Percentiles rank a stretch among this genome's conserved stretches.
Evolutionary conservation across 257 asterid species (phyloP).

Genomic region (Solanum lycopersicoides): DNA sequence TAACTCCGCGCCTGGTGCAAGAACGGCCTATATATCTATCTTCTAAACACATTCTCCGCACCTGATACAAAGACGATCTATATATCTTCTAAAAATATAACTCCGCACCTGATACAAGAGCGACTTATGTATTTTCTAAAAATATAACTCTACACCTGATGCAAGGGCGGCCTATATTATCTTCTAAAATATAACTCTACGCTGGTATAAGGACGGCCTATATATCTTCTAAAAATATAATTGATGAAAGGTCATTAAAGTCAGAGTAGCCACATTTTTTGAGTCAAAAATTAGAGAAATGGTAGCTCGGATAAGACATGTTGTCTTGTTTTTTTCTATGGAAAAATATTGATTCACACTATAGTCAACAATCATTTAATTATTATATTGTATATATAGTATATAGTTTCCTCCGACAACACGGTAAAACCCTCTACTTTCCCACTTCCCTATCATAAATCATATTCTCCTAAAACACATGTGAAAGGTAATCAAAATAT

Average conservation of each 20-base stretch:
- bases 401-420: background rate
- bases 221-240: background rate
- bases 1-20: too few relatives aligned
- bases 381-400: too few relatives aligned
- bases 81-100: too few relatives aligned
- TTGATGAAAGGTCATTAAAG: background rate
- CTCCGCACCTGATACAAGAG: too few relatives aligned
- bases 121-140: too few relatives aligned
- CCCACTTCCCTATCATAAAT: background rate
- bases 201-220: background rate
- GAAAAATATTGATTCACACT: background rate
- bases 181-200: too few relatives aligned
- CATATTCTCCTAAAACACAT: background rate
- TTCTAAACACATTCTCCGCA: too few relatives aligned
- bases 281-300: background rate
- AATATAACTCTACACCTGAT: too few relatives aligned
- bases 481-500: background rate
- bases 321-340: background rate
- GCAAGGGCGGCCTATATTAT: too few relatives aligned
- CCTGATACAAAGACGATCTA: too few relatives aligned
- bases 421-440: background rate
- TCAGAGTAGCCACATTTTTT: background rate
- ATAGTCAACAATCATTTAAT: background rate
- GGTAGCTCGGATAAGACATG: background rate
- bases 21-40: too few relatives aligned